Conservation (phyloP, 441 rosid species). For the Adansonia rubrostipa region DNA sequence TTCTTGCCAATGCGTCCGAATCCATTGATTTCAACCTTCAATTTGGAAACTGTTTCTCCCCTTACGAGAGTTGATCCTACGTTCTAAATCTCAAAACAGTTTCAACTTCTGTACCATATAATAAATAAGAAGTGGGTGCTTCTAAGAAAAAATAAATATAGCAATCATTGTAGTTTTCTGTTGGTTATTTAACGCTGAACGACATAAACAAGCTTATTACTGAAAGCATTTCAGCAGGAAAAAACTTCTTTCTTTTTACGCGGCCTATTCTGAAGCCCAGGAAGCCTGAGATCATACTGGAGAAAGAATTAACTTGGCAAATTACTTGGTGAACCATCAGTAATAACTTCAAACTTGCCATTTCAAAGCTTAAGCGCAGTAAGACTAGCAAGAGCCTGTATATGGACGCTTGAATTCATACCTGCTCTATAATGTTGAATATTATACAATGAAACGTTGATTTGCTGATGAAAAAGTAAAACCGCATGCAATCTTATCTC, state of each 20-base stretch:
- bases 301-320: not conserved
- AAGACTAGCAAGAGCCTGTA: not conserved
- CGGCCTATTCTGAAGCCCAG: no score
- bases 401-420: no score
- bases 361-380: not conserved
- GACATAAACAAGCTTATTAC: no score
- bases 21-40: constrained; percentile 96
- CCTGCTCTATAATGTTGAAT: not conserved
- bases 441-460: not conserved
- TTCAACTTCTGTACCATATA: not conserved
- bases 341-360: not conserved
- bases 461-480: no score
- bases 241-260: no score
- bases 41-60: constrained; percentile 76
- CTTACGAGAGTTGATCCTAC: constrained; percentile 52
- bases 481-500: no score
- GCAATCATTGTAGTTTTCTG: no score
- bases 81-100: constrained; percentile 39
- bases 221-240: no score
- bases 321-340: not conserved
- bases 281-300: no score
- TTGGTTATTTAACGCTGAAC: no score
- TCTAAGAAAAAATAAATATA: no score
- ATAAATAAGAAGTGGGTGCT: not conserved
- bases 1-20: constrained; percentile 96